Base-by-base conservation (phyloP, 306 rosid genomes). In the Fragaria vesca region DNA sequence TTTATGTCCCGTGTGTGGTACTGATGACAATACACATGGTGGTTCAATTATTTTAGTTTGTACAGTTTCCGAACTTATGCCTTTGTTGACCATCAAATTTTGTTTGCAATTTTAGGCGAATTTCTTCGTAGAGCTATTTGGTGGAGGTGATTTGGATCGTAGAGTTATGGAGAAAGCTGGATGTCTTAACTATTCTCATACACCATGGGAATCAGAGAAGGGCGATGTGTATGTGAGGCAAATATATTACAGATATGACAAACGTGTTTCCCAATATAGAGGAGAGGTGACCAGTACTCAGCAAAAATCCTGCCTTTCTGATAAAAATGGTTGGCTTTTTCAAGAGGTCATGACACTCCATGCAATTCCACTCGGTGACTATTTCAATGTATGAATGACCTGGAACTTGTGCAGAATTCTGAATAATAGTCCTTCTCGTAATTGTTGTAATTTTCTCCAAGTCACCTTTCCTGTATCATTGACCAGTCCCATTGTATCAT, bases 171-270 rank as follows among this genome's bases (percentile, higher is more conserved):
- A 91, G 86, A 93, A 87, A 72, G 89, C 93, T 51, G 97, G 98
- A 36, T 91, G 89, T 81, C 78, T 83, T 66, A 73, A 86, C 88
- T 96, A 96, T 82, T 89, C 97, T 66, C 72, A 38, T 79, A 93
- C 96, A 66, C 93, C 97, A 73, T 96, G 98, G 99, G 98, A 91
- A 80, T 87, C 89, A 5, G 99, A 96, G 87, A 90, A 90, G 58
- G 88, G 75, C 2, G 85, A 84, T 75, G 83, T 81, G 55, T 76
- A 62, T 69, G 96, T 87, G 88, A 93, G 98, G 86, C 94, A 93
- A 67, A 71, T 91, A 26, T 87, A 89, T 87, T 96, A 86, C 88
- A 85, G 83, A 75, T 87, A 86, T 81, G 94, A 90, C 74, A 96
- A 91, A 74, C 86, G 84, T 50, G 84, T 91, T 81, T 85, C 96